Evolutionary conservation across 2,329 filamentous ascomycete species (phyloP).

Genomic region (Sclerotinia trifoliorum): DNA sequence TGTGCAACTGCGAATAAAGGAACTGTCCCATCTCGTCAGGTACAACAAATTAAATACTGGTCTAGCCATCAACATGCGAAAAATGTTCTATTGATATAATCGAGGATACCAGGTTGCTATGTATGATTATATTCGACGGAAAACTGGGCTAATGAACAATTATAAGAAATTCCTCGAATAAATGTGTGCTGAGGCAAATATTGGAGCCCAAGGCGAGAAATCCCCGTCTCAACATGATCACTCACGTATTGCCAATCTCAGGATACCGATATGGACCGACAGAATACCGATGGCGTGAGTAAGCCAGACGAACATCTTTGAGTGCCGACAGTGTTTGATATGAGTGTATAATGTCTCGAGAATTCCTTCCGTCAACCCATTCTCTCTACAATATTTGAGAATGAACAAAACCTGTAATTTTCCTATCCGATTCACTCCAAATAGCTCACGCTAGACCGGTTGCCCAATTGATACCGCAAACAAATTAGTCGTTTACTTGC

Average conservation of each 20-base stretch:
- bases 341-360: not conserved
- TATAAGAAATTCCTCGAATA: not conserved
- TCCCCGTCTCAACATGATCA: not conserved
- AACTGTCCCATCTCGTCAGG: not conserved
- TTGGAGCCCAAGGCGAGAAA: not conserved
- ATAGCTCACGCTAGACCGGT: not conserved
- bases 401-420: not conserved
- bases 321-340: not conserved
- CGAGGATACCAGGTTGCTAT: no score
- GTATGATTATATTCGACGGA: no score
- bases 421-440: not conserved
- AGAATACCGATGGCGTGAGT: not conserved
- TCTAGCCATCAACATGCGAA: no score
- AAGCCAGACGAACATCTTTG: not conserved
- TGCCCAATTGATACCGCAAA: not conserved
- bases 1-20: not conserved
- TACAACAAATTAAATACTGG: not conserved
- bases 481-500: not conserved
- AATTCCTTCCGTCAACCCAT: no score
- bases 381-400: not conserved
- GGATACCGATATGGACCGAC: not conserved
- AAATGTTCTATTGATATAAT: no score
- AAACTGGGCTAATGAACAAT: not conserved
- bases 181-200: not conserved
- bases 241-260: not conserved